phyloP scores from a whole-genome alignment of 768 basidiomycete genomes.

The Tylopilus rubrobrunneus region DNA sequence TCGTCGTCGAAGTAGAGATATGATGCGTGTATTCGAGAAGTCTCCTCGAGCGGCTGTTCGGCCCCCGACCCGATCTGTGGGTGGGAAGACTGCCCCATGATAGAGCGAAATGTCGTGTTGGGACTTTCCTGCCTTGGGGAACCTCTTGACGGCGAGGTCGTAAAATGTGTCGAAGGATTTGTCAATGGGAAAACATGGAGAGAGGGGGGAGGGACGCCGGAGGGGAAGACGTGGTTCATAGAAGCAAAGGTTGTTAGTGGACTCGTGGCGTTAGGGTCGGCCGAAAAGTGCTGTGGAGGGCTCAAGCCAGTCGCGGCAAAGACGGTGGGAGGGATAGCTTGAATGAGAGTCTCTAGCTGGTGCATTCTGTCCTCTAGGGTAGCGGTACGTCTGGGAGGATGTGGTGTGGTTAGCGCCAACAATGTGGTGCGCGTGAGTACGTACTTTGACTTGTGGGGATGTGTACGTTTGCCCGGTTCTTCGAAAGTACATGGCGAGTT shows the following conservation, averaged over 20 bases:
- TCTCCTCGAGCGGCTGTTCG: conserved; percentile 54
- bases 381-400: conserved; percentile 57
- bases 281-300: conserved; percentile 33
- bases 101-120: conserved; percentile 36
- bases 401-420: background rate
- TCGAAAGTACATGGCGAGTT: conserved; percentile 83
- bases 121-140: conserved; percentile 48
- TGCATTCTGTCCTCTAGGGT: conserved; percentile 88
- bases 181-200: conserved; percentile 74
- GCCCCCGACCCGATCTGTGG: conserved; percentile 16
- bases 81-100: conserved; percentile 36
- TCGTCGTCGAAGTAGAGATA: conserved; percentile 88
- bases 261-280: conserved; percentile 30
- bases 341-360: conserved; percentile 79
- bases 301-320: conserved; percentile 57
- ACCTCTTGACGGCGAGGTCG: conserved; percentile 38
- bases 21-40: conserved; percentile 65
- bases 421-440: conserved; percentile 26
- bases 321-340: conserved; percentile 78
- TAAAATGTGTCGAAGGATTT: conserved; percentile 79
- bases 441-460: conserved; percentile 86
- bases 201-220: conserved; percentile 74
- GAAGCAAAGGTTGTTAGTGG: conserved; percentile 39
- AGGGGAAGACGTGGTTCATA: conserved; percentile 38
- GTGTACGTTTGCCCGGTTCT: conserved; percentile 80